Base-by-base conservation (phyloP, 1,139 yeast species). In the Magnusiomyces ingens region DNA sequence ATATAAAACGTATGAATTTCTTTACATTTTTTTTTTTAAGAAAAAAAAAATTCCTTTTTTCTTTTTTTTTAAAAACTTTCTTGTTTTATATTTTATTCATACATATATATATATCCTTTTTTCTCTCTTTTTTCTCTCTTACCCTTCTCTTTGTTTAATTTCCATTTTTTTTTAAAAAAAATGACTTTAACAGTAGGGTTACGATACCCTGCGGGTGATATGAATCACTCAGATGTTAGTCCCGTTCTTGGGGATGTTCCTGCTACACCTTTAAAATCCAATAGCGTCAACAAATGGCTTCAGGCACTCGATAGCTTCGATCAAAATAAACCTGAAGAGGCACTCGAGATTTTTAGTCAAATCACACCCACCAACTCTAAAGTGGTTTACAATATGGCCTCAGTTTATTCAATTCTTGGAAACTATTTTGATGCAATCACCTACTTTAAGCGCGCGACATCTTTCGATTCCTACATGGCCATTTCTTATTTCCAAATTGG, bases 401-500 rank as follows among this genome's bases (percentile, higher is more conserved):
- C 58, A 8, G 49, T 59, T 13, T 49, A 54, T 44, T 56, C 60
- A 19, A 54, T 54, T 13, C 32, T 57, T 44, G 62, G 60, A 1
- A 49, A 56, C 37, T 58, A 59, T 36, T 49, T 44, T 4, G 29
- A 52, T 2, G 62, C 62, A 11, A 42, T 57, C 18, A 29, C 51
- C 21, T 38, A 52, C 35, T 59, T 60, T 35, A 54, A 57, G 13
- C 43, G 42, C 8, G 59, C 64, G 0, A 52, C 61, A 5, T 50
- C 52, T 35, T 52, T 49, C 37, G 65, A 61, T 50, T 57, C 58
- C 15, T 62, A 61, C 51, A 55, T 62, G 51, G 61, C 64, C 18
- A 54, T 62, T 45, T 60, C 63, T 4, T 56, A 59, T 35, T 62
- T 62, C 47, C 63, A 62, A 42, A 55, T 58, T 15, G 65, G 64